These are phyloP conservation scores for Vigna unguiculata DNA, from an alignment of 306 rosid genomes.

Conservation along the genomic window DNA sequence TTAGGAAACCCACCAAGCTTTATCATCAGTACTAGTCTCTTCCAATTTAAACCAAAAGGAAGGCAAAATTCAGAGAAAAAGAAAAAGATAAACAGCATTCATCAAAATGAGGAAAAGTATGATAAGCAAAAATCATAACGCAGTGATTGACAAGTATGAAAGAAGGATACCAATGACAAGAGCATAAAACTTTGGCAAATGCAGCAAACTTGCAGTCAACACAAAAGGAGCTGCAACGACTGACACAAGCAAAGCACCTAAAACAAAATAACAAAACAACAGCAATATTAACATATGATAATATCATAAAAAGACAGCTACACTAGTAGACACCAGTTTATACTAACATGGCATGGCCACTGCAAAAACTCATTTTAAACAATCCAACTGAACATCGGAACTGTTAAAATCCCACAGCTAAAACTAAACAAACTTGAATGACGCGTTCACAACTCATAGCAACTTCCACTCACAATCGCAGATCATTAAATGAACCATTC, in stretches of 20 bases:
- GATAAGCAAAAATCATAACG: conserved; percentile 4
- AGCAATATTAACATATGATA: conserved; percentile 28
- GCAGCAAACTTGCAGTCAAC: conserved; percentile 61
- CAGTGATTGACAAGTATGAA: conserved; percentile 20
- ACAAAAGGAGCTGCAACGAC: conserved; percentile 68
- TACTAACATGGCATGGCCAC: conserved; percentile 6
- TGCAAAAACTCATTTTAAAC: conserved; percentile 1
- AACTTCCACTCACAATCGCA: conserved; percentile 15
- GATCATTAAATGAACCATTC: conserved; percentile 8
- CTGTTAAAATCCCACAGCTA: not conserved
- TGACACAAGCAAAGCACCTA: conserved; percentile 85
- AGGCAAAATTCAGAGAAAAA: not conserved
- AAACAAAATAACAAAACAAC: conserved; percentile 21
- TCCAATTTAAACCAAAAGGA: conserved; percentile 13
- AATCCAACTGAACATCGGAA: conserved; percentile 33
- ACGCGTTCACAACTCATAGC: not conserved
- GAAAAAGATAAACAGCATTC: not conserved
- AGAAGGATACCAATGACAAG: conserved; percentile 69
- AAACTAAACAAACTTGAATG: conserved; percentile 33
- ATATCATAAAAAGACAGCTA: not conserved
- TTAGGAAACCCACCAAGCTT: not conserved
- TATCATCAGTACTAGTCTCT: not conserved
- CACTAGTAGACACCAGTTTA: conserved; percentile 12
- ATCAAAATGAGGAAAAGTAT: conserved; percentile 1
- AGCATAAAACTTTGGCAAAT: conserved; percentile 75